Percentiles rank a stretch among this genome's conserved stretches.
Evolutionary conservation across 805 yeast species (phyloP).

Genomic region (Candida vaughaniae): DNA sequence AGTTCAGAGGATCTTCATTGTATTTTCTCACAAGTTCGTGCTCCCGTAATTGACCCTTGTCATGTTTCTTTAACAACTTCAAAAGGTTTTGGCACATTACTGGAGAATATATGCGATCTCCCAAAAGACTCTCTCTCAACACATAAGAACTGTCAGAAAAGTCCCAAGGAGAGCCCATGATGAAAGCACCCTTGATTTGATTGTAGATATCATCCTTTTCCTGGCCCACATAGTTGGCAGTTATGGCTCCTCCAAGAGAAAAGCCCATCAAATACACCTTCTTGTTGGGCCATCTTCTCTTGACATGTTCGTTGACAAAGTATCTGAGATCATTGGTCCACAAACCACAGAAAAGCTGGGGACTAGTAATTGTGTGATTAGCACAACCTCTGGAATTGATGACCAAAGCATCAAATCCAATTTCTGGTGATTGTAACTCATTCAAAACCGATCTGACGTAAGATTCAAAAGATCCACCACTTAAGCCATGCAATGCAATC

Average conservation of each 20-base stretch:
- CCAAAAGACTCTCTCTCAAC: slow-evolving; percentile 40
- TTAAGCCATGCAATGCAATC: slow-evolving; percentile 67
- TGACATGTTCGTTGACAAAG: slow-evolving; percentile 50
- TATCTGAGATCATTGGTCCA: slow-evolving; percentile 70
- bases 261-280: slow-evolving; percentile 66
- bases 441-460: slow-evolving; percentile 58
- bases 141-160: slow-evolving; percentile 53
- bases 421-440: slow-evolving; percentile 37
- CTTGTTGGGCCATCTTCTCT: slow-evolving; percentile 56
- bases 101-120: slow-evolving; percentile 41
- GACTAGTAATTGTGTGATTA: slow-evolving; percentile 67
- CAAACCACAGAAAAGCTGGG: slow-evolving; percentile 63
- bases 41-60: slow-evolving; percentile 24
- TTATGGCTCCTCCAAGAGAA: slow-evolving; percentile 69
- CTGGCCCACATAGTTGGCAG: slow-evolving; percentile 69
- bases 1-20: slow-evolving; percentile 28
- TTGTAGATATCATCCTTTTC: slow-evolving; percentile 48
- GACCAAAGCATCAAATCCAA: slow-evolving; percentile 54
- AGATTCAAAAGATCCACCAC: slow-evolving; percentile 80
- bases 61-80: slow-evolving; percentile 29
- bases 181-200: slow-evolving; percentile 55
- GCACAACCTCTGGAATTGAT: slow-evolving; percentile 77
- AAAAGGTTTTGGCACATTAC: slow-evolving; percentile 41
- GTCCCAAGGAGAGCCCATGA: slow-evolving; percentile 75
- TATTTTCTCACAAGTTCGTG: slow-evolving; percentile 25